Conservation (phyloP, 225 moss, liverwort and hornwort genomes). For the Thuidium tamariscinum region DNA sequence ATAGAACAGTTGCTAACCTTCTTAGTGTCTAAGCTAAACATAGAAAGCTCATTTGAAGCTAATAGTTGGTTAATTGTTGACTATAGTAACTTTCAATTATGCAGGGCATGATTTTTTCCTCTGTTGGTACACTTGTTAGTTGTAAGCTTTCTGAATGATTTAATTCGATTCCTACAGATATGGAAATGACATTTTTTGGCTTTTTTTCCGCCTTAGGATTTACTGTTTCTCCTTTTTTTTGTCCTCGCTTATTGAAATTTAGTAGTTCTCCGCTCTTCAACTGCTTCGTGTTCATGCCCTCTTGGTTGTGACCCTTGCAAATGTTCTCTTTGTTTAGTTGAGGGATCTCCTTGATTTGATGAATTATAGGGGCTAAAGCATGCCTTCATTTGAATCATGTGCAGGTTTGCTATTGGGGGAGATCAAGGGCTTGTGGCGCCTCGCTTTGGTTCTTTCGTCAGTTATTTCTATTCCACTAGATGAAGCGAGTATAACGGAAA, state of each 20-base stretch:
- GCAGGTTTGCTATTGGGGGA: slow-evolving; percentile 63
- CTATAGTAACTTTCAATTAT: neutral
- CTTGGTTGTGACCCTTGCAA: neutral
- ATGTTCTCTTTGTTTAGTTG: neutral
- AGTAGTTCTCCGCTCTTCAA: neutral
- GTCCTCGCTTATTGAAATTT: neutral
- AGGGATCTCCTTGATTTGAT: neutral
- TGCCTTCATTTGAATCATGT: neutral
- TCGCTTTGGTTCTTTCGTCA: slow-evolving; percentile 59
- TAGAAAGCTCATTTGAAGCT: neutral
- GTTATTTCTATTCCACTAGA: slow-evolving; percentile 39
- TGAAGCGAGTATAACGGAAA: slow-evolving; percentile 22
- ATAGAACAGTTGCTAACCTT: neutral
- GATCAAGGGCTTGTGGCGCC: slow-evolving; percentile 58
- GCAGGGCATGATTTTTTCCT: neutral
- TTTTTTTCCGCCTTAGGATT: too few species aligned
- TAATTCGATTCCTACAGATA: neutral
- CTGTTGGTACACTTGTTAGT: neutral
- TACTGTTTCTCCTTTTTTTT: too few species aligned
- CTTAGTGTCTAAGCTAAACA: neutral
- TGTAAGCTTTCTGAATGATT: neutral
- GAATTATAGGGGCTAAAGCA: neutral
- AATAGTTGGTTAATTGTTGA: neutral
- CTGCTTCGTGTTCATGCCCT: neutral
- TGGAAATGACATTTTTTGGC: neutral